A percentile compares a stretch with the other conserved stretches of the same genome.
These are phyloP conservation scores for Globisporangium splendens DNA, from an alignment of 352 stramenopile species.

Conservation along the genomic window DNA sequence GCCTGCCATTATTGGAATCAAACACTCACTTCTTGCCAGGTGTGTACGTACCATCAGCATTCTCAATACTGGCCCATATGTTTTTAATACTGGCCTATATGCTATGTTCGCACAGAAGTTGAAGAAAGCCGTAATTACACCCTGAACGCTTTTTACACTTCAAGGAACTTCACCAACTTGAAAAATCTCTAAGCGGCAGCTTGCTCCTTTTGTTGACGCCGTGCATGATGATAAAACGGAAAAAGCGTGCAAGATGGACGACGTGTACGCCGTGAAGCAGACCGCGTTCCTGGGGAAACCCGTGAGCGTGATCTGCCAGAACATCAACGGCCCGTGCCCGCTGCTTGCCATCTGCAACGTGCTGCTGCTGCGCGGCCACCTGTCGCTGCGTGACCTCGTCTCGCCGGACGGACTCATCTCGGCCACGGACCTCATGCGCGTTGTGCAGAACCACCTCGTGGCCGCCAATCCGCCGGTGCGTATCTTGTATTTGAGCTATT, in stretches of 20 bases:
- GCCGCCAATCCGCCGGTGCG: constrained; percentile 70
- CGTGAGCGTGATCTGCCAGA: constrained; percentile 94
- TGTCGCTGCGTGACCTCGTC: constrained; percentile 69
- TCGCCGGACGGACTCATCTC: constrained; percentile 72
- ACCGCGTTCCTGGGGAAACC: constrained; percentile 72
- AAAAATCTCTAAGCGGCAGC: constrained; percentile 7
- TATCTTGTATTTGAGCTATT: constrained; percentile 1
- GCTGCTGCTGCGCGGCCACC: constrained; percentile 89
- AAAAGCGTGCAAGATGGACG: constrained; percentile 34
- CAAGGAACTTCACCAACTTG: not conserved
- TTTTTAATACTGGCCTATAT: not conserved
- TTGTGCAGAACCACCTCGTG: constrained; percentile 88
- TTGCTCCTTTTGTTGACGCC: not conserved
- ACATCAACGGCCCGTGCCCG: constrained; percentile 97
- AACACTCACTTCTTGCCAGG: too few relatives aligned
- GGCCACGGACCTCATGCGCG: constrained; percentile 87
- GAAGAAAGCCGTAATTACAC: not conserved
- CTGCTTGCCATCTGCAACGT: constrained; percentile 96
- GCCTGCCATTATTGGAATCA: not conserved
- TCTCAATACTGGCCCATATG: too few relatives aligned
- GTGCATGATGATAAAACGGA: not conserved
- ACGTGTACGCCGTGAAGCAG: constrained; percentile 80
- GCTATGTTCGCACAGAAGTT: not conserved
- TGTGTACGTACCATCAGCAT: too few relatives aligned
- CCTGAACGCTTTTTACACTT: constrained; percentile 3